Percentiles rank a stretch among this genome's conserved stretches.
Conservation (phyloP, 2,329 filamentous ascomycete species). For the Colletotrichum paranaense region DNA sequence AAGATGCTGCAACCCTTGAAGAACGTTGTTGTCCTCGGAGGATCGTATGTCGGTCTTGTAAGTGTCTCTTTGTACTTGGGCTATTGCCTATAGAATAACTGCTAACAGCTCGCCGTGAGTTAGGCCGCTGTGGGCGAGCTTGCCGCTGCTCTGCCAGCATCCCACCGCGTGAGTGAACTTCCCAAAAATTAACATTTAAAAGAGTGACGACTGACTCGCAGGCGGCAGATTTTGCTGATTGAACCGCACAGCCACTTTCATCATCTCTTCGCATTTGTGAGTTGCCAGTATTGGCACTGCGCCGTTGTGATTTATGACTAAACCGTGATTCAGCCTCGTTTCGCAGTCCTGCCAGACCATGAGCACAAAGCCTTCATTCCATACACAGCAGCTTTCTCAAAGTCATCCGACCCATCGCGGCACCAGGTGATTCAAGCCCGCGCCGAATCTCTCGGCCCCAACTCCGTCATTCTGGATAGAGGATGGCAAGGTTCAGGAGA, state of each 20-base stretch:
- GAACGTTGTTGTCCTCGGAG: conserved; percentile 55
- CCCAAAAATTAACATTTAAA: not conserved
- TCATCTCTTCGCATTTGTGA: conserved; percentile 22
- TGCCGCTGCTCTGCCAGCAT: conserved; percentile 13
- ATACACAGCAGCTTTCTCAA: conserved; percentile 43
- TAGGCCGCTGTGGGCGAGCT: conserved; percentile 15
- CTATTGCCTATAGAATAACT: not conserved
- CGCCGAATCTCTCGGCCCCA: not conserved
- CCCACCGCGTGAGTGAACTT: conserved; percentile 8
- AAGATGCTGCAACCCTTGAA: conserved; percentile 36
- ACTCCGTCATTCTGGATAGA: conserved; percentile 11
- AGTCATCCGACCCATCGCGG: conserved; percentile 2
- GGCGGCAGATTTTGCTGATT: conserved; percentile 11
- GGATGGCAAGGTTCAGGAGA: conserved; percentile 19
- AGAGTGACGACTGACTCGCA: not conserved
- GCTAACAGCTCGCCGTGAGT: conserved; percentile 16
- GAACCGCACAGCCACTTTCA: conserved; percentile 29
- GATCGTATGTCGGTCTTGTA: conserved; percentile 54
- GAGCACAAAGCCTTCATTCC: conserved; percentile 61
- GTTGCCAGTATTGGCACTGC: not conserved
- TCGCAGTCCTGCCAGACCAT: conserved; percentile 51
- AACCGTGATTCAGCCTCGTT: conserved; percentile 52
- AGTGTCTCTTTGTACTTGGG: not conserved
- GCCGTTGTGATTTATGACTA: not conserved
- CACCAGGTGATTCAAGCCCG: conserved; percentile 22